Base-by-base conservation (phyloP, 192 early-diverging fungal genomes). In the Funneliformis geosporum region DNA sequence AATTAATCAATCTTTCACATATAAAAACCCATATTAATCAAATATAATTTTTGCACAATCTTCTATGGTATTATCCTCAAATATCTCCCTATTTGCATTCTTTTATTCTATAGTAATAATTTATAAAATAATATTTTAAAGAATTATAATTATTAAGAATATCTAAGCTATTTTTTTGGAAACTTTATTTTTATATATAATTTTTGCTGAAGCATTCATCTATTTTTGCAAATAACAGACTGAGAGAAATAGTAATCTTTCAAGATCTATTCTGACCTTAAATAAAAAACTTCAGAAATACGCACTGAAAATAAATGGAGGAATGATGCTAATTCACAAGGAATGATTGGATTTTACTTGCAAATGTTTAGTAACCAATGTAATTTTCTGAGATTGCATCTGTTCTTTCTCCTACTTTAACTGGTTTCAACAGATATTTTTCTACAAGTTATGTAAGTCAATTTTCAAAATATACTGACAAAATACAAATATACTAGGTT, bases 361-460 rank as follows among this genome's bases (percentile, higher is more conserved):
- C n/a, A n/a, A n/a, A n/a, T n/a, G n/a, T n/a, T n/a, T n/a, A n/a
- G n/a, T n/a, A n/a, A n/a, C n/a, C n/a, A n/a, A n/a, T n/a, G n/a
- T n/a, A n/a, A n/a, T n/a, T n/a, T n/a, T n/a, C n/a, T n/a, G n/a
- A n/a, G n/a, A n/a, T n/a, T n/a, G n/a, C n/a, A n/a, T n/a, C n/a
- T n/a, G n/a, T n/a, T n/a, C n/a, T n/a, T n/a, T n/a, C n/a, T n/a
- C n/a, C n/a, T n/a, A n/a, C n/a, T n/a, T 69, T 33, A 69, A 39
- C 25, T 1, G 40, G 40, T n/a, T 69, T 40, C 5, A 69, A 69
- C 11, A 38, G 14, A 69, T 68, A 39, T 33, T 68, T 38, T 68
- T 42, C 66, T 21, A 38, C 66, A 68, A 69, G 40, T 69, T 39
- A 28, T 38, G 67, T 69, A 38, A 16, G 39, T 16, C 67, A 69